Base-by-base conservation (phyloP, 495 filamentous ascomycete species). In the Aspergillus sparsus region DNA sequence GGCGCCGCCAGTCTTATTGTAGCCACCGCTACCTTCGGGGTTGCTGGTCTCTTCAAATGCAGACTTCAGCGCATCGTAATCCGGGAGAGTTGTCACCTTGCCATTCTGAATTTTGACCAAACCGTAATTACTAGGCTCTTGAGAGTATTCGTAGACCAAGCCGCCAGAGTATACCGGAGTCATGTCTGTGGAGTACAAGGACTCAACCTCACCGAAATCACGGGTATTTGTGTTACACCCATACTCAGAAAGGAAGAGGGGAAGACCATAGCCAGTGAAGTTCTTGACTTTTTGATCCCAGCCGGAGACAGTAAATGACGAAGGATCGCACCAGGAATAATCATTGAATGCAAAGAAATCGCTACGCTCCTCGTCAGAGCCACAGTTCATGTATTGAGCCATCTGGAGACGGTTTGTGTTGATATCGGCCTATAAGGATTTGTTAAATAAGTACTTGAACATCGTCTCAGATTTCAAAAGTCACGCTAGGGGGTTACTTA, bases 291-390 rank as follows among this genome's bases (percentile, higher is more conserved):
- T 97, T 72, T 90, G 77, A 70, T 90, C 81, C 92, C 92, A 98
- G 63, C 91, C 92, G 53, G 93, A 90, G 50, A 72, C 81, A 27
- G 68, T 68, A 77, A 90, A 96, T 54, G 88, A 84, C 18, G 92
- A 90, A 52, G 83, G 84, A 65, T 92, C 88, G 69, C 93, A 98
- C 93, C 93, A 98, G 49, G 92, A 97, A 79, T 97, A 97, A 76
- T 97, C 94, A 76, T 98, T 97, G 80, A 97, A 96, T 51, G 91
- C 93, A 74, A 96, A 97, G 80, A 97, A 98, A 73, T 97, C 93
- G 69, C 85, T 87, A 33, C 93, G 86, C 78, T 89, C 86, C 66
- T 91, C 90, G 52, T 92, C 90, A 45, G 83, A 78, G 59, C 94
- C 94, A 70, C 93, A 98, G 83, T 97, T 96, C 85, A 98, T 90